These are phyloP conservation scores for Rhodotorula toruloides DNA, from an alignment of 768 basidiomycete genomes.

Conservation along the genomic window DNA sequence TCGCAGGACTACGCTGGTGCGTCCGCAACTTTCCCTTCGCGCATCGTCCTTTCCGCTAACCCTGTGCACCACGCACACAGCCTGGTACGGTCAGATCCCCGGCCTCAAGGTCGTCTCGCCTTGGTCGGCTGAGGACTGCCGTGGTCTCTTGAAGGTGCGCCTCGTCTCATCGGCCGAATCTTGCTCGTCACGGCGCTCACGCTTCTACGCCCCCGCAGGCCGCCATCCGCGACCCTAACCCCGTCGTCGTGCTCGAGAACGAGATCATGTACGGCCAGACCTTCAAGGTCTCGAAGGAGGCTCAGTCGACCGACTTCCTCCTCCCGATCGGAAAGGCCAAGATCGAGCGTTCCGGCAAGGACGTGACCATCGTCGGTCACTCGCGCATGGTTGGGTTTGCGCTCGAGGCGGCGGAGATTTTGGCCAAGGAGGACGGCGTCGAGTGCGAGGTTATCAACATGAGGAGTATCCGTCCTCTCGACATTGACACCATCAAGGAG, in stretches of 20 bases:
- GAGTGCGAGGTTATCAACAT: constrained; percentile 98
- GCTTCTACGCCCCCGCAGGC: constrained; percentile 52
- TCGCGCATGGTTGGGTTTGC: constrained; percentile 96
- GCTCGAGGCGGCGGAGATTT: constrained; percentile 83
- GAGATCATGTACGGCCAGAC: constrained; percentile 97
- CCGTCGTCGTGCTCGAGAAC: constrained; percentile 97
- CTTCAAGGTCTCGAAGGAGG: constrained; percentile 92
- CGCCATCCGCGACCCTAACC: constrained; percentile 97
- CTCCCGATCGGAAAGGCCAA: constrained; percentile 97
- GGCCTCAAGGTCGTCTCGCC: constrained; percentile 97
- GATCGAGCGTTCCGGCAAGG: constrained; percentile 84
- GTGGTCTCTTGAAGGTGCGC: constrained; percentile 85
- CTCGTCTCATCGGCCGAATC: no score
- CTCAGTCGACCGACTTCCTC: constrained; percentile 90
- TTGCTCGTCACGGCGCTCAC: neutral
- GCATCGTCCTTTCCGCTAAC: neutral
- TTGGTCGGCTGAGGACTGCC: constrained; percentile 98
- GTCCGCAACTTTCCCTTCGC: constrained; percentile 51
- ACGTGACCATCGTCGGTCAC: constrained; percentile 94
- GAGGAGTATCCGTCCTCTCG: constrained; percentile 88
- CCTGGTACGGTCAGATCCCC: constrained; percentile 58
- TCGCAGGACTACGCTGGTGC: constrained; percentile 95
- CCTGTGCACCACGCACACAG: neutral
- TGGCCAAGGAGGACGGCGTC: constrained; percentile 87
- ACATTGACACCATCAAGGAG: constrained; percentile 92